phyloP scores from a whole-genome alignment of 345 rosid genomes.

The Corchorus capsularis region DNA sequence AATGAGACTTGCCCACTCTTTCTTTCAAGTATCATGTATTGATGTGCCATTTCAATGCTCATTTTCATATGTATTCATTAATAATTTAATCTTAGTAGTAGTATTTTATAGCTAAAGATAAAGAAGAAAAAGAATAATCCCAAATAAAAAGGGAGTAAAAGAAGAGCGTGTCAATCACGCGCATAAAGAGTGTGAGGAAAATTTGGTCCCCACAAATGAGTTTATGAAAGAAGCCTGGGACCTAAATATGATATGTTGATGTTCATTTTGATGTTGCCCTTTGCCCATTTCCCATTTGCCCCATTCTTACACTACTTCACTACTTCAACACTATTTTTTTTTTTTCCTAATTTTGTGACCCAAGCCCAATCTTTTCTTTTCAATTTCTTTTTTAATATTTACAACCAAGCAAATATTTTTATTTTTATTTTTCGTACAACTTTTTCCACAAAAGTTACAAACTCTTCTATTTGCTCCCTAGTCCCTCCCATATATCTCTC shows the following conservation, averaged over 20 bases:
- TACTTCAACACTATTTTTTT: background rate
- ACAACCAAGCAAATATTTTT: background rate
- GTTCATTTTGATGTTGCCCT: background rate
- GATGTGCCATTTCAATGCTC: background rate
- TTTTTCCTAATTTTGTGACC: background rate
- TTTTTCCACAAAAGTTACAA: too few relatives aligned
- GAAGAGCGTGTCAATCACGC: conserved; percentile 7
- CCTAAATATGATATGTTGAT: conserved; percentile 33
- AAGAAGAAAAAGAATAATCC: background rate
- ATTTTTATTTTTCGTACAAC: too few relatives aligned
- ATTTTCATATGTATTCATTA: background rate
- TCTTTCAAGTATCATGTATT: too few relatives aligned
- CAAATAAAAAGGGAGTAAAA: background rate
- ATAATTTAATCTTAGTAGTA: too few relatives aligned
- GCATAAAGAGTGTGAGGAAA: background rate
- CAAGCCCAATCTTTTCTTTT: background rate
- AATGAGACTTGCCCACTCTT: too few relatives aligned
- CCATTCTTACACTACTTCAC: background rate
- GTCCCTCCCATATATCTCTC: background rate
- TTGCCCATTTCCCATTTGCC: background rate
- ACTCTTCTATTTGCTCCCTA: background rate
- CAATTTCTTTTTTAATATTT: background rate
- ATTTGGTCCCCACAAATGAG: conserved; percentile 21
- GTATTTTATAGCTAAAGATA: background rate
- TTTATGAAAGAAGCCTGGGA: conserved; percentile 34